Evolutionary conservation across 768 basidiomycete genomes (phyloP), one percentile per base, ranked within the genome.

Genomic region (Tulasnella sp.): DNA sequence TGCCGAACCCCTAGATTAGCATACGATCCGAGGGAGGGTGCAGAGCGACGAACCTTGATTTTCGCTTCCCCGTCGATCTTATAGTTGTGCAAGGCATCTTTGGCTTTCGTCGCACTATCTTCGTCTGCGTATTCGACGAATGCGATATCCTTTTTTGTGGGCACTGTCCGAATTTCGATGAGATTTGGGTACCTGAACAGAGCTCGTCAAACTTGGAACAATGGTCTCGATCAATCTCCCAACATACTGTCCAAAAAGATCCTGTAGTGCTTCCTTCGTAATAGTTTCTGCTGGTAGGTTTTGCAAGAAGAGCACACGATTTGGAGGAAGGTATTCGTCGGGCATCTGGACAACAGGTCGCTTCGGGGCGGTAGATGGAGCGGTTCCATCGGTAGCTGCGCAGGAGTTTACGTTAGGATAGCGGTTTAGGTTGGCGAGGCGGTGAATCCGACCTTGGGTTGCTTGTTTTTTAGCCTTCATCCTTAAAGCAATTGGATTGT

Each of bases 61-160:
- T 98, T 98, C 88, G 95, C 96, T 87, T 98, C 97, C 77, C 96
- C 96, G 83, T 98, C 96, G 85, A 99, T 89, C 86, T 96, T 96
- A 91, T 95, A 96, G 86, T 98, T 98, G 90, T 99, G 97, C 84
- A 99, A 87, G 22, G 96, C 97, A 81, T 98, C 97, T 85, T 97
- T 97, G 60, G 98, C 98, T 76, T 93, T 91, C 31, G 92, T 93
- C 22, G 97, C 94, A 82, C 94, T 94, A 58, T 89, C 91, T 86
- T 99, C 98, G 92, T 99, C 98, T 85, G 93, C 84, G 83, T 93
- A 99, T 85, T 99, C 98, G 87, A 99, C 96, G 89, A 99, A 99
- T 0, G 97, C 98, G 82, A 99, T 99, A 85, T 97, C 97, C 85
- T 93, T 93, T 87, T 98, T 97, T 72, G 96, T 96, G 60, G 97